Conservation (phyloP, 2,329 filamentous ascomycete genomes). For the Colletotrichum tropicale region DNA sequence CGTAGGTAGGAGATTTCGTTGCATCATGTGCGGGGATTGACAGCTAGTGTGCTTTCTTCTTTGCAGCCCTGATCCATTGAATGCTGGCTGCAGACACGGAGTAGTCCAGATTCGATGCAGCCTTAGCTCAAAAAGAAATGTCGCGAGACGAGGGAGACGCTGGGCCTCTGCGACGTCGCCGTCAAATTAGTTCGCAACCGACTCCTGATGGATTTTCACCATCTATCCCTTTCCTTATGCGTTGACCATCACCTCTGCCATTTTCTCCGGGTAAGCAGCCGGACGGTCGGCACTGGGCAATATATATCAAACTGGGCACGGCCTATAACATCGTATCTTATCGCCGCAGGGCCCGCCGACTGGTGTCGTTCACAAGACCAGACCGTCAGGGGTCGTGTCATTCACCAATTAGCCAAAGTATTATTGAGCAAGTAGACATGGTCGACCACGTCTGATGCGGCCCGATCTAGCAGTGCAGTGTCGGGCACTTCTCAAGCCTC, state of each 20-base stretch:
- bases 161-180: not conserved
- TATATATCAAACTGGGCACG: slow-evolving; percentile 11
- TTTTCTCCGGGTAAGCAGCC: not conserved
- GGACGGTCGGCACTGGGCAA: not conserved
- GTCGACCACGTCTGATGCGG: not conserved
- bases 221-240: not conserved
- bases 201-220: not conserved
- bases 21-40: not conserved
- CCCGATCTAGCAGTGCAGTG: not conserved
- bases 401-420: not conserved
- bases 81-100: not conserved
- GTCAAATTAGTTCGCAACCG: not conserved
- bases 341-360: not conserved
- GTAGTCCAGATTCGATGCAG: not conserved
- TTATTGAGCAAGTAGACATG: not conserved
- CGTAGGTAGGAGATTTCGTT: not conserved
- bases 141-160: not conserved
- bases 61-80: not conserved
- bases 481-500: not conserved
- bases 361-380: not conserved
- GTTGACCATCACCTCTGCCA: not conserved
- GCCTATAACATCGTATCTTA: not conserved
- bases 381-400: not conserved
- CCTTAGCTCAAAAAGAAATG: not conserved
- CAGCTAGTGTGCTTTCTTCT: not conserved